These are phyloP conservation scores for Arthrobotrys musiformis DNA, from an alignment of 2,329 filamentous ascomycete genomes.

Conservation along the genomic window DNA sequence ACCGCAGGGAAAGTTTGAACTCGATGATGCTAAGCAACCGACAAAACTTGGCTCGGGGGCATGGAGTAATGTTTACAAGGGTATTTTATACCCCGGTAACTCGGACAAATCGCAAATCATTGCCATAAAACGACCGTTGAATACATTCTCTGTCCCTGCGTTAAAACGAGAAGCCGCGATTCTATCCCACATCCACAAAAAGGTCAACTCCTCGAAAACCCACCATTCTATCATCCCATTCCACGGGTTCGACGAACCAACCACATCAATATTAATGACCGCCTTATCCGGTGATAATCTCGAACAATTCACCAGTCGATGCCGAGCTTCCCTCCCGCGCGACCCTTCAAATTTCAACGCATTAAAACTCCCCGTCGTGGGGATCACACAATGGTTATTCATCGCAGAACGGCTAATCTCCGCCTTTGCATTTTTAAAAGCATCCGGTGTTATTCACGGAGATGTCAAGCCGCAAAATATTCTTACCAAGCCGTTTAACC, in stretches of 20 bases:
- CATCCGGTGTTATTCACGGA: constrained; percentile 57
- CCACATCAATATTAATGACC: constrained; percentile 55
- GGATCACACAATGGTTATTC: constrained; percentile 58
- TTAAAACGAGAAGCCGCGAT: constrained; percentile 57
- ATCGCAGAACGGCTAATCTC: constrained; percentile 54
- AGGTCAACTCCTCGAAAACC: neutral
- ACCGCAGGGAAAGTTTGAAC: constrained; percentile 15
- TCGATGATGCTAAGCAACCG: constrained; percentile 27
- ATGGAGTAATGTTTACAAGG: constrained; percentile 57
- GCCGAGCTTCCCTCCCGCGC: constrained; percentile 6
- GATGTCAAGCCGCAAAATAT: constrained; percentile 59
- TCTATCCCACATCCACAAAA: constrained; percentile 55
- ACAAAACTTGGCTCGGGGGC: constrained; percentile 57
- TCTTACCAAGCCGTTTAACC: constrained; percentile 46
- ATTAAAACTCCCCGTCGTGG: constrained; percentile 54
- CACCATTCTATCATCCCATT: constrained; percentile 52
- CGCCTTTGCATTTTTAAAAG: constrained; percentile 56
- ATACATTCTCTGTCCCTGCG: constrained; percentile 40
- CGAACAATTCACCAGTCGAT: constrained; percentile 34
- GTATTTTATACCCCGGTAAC: constrained; percentile 11
- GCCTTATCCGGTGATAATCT: constrained; percentile 56
- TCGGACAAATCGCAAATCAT: constrained; percentile 22
- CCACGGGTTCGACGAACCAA: constrained; percentile 56
- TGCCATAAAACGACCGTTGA: constrained; percentile 57
- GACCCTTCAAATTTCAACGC: constrained; percentile 14